phyloP scores from a whole-genome alignment of 2,329 filamentous ascomycete genomes.

The Ophiocordyceps camponoti-rufipedis region DNA sequence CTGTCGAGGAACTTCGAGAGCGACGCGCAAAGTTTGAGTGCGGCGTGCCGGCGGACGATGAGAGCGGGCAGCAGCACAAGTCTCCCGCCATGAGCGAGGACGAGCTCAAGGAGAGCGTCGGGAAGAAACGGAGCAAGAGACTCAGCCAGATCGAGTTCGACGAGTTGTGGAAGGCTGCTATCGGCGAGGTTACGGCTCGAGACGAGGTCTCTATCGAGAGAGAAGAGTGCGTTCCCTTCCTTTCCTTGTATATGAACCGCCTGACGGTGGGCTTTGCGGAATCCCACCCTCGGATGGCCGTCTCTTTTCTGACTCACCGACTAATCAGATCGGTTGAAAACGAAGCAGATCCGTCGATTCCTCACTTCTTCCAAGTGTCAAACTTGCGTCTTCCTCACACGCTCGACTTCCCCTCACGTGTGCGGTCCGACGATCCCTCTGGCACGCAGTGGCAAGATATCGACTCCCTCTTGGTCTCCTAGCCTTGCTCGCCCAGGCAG shows the following conservation, averaged over 20 bases:
- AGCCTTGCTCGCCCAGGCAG: conserved; percentile 26
- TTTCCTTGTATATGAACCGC: not conserved
- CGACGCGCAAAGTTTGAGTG: conserved; percentile 83
- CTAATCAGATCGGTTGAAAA: conserved; percentile 60
- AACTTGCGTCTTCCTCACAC: conserved; percentile 75
- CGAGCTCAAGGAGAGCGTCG: conserved; percentile 61
- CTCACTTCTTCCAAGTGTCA: conserved; percentile 36
- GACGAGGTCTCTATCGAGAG: conserved; percentile 37
- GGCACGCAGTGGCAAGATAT: conserved; percentile 71
- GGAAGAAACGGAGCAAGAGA: conserved; percentile 58
- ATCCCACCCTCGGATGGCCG: conserved; percentile 1
- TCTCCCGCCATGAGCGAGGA: conserved; percentile 45
- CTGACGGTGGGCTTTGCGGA: not conserved
- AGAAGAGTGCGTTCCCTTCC: conserved; percentile 30
- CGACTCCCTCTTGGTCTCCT: conserved; percentile 63
- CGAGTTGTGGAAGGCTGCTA: conserved; percentile 60
- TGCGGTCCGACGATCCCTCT: conserved; percentile 58
- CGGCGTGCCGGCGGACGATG: conserved; percentile 43
- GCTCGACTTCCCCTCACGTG: conserved; percentile 78
- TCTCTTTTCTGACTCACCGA: conserved; percentile 37
- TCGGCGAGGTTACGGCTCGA: conserved; percentile 49
- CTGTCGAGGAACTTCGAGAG: conserved; percentile 70
- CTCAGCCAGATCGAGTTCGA: conserved; percentile 84
- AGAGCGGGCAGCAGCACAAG: conserved; percentile 38
- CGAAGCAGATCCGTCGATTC: conserved; percentile 9